Evolutionary conservation across 306 rosid species (phyloP), one percentile per base, ranked within the genome.

Genomic region (Rosa multiflora): DNA sequence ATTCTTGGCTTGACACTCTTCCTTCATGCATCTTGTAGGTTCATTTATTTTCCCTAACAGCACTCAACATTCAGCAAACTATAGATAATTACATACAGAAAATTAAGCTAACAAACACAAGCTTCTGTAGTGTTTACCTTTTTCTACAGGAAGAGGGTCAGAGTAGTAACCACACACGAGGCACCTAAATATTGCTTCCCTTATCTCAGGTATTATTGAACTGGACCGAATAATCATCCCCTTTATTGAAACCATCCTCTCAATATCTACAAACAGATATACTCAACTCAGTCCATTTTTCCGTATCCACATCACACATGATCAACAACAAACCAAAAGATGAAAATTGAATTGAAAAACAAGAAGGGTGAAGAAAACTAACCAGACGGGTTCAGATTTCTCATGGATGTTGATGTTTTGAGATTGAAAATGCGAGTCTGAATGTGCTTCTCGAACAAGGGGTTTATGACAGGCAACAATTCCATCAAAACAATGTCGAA

Each of bases 131-230:
- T 23, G 64, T 58, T 75, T 78, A 93, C 99, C 99, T 88, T 97
- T 93, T 83, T 95, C 97, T 13, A 93, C 92, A 2, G 92, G 79
- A 82, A 91, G 79, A 18, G 97, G 97, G 18, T 95, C 97, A 18
- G 94, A 75, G 86, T 87, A 93, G 78, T 82, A 91, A 53, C 99
- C 98, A 82, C 99, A 95, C 58, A 91, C 96, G 4, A 95, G 92
- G 82, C 99, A 95, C 85, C 99, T 87, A 78, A 95, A 95, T 87
- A 91, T 80, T n/a, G 96, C 99, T 85, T 95, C 98, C 87, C 97
- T 85, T 20, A 95, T 93, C 83, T 95, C 99, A 0, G 99, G 99
- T 78, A 95, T 95, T 76, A 95, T 88, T 15, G 97, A 88, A 79
- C 99, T 93, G 47, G 91, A 85, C 35, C 98, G 85, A 52, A 95